These are phyloP conservation scores for Lathyrus oleraceus DNA, from an alignment of 306 rosid species.

Conservation along the genomic window DNA sequence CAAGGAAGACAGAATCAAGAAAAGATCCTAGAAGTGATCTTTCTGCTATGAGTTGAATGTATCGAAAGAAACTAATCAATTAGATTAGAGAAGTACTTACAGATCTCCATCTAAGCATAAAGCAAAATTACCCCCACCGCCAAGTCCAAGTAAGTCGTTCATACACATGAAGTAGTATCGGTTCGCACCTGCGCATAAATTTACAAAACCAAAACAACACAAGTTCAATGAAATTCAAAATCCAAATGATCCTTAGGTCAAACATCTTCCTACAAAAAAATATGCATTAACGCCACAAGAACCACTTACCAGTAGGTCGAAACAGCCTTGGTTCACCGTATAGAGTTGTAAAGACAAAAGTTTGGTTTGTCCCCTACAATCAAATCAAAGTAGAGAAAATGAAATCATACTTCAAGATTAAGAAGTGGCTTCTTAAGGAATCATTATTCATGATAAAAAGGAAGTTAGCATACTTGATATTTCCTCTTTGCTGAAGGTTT, in stretches of 20 bases:
- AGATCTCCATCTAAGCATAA: slow-evolving; percentile 83
- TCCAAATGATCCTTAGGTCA: background rate
- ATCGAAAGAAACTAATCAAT: slow-evolving; percentile 22
- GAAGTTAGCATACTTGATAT: slow-evolving; percentile 69
- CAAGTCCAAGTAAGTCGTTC: slow-evolving; percentile 78
- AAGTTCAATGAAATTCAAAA: background rate
- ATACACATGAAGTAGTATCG: slow-evolving; percentile 75
- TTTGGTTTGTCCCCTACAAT: slow-evolving; percentile 77
- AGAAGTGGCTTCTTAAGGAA: slow-evolving; percentile 18
- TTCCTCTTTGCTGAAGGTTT: slow-evolving; percentile 83
- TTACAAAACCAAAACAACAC: slow-evolving; percentile 23
- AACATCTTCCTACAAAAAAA: slow-evolving; percentile 24
- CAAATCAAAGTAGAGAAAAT: slow-evolving; percentile 34
- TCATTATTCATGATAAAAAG: slow-evolving; percentile 18
- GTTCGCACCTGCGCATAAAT: slow-evolving; percentile 65
- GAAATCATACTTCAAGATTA: slow-evolving; percentile 33
- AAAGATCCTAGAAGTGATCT: slow-evolving; percentile 12
- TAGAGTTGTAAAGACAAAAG: slow-evolving; percentile 89
- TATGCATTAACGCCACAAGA: slow-evolving; percentile 20
- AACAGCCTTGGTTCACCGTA: slow-evolving; percentile 94
- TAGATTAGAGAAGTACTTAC: slow-evolving; percentile 52
- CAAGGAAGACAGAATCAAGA: slow-evolving; percentile 34
- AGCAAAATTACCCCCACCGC: slow-evolving; percentile 94
- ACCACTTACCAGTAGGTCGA: slow-evolving; percentile 87
- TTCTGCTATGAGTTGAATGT: slow-evolving; percentile 16